Evolutionary conservation across 2,329 filamentous ascomycete species (phyloP).

Genomic region (Blastomyces silverae): DNA sequence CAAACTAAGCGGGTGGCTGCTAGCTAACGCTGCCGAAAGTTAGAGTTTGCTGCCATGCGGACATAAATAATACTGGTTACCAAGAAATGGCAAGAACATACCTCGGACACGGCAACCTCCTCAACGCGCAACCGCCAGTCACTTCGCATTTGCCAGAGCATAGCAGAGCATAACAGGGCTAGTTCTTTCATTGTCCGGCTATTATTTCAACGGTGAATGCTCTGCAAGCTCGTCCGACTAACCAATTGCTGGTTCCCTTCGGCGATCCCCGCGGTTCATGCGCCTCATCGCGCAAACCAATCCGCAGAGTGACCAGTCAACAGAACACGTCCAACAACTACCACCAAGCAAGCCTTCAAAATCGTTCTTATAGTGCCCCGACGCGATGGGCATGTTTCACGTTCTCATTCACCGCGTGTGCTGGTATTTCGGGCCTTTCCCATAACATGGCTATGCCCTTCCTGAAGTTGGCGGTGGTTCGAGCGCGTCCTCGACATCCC

Average conservation of each 20-base stretch:
- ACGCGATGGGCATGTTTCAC: not conserved
- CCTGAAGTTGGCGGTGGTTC: not conserved
- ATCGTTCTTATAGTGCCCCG: not conserved
- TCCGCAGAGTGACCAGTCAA: not conserved
- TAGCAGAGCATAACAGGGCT: not conserved
- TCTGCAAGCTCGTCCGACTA: not conserved
- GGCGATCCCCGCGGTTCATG: constrained; percentile 3
- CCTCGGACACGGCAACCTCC: constrained; percentile 4
- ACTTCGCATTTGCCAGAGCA: not conserved
- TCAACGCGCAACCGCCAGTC: not conserved
- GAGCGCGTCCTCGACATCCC: not conserved
- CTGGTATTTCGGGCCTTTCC: not conserved
- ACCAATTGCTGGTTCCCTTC: not conserved
- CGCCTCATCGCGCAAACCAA: not conserved
- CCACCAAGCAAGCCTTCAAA: not conserved
- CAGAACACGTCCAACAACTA: not conserved
- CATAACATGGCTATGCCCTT: not conserved
- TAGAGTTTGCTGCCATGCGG: constrained; percentile 6
- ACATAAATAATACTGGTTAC: not conserved
- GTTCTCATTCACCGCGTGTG: not conserved
- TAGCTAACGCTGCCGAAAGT: constrained; percentile 3
- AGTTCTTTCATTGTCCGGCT: not conserved
- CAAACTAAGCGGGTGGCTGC: constrained; percentile 5
- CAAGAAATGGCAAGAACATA: not conserved
- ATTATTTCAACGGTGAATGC: not conserved